Conservation (phyloP, 495 filamentous ascomycete species). For the Penicillium dipodomyicola region DNA sequence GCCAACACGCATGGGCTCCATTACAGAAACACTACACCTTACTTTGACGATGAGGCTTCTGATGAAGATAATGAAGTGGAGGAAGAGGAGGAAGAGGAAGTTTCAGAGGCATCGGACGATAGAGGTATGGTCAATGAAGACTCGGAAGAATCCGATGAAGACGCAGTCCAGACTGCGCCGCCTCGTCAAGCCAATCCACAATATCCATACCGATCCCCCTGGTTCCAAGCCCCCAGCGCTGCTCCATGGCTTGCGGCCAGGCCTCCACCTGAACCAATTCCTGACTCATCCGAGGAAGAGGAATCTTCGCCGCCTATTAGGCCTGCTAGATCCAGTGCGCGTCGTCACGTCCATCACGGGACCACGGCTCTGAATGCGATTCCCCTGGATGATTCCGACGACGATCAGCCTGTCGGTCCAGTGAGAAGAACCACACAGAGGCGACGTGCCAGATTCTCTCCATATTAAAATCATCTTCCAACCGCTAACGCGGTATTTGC, state of each 20-base stretch:
- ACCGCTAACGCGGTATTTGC: not conserved
- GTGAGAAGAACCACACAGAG: constrained; percentile 24
- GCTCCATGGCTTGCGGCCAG: constrained; percentile 7
- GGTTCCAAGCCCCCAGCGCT: not conserved
- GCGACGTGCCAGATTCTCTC: constrained; percentile 22
- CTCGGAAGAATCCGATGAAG: constrained; percentile 14
- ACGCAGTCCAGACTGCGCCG: not conserved
- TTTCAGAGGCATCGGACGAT: not conserved
- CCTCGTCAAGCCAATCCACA: not conserved
- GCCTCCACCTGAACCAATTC: not conserved
- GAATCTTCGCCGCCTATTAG: not conserved
- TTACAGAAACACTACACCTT: constrained; percentile 1
- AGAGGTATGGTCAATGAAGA: constrained; percentile 11
- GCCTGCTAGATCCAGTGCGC: not conserved
- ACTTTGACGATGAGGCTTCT: constrained; percentile 9
- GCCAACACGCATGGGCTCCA: not conserved
- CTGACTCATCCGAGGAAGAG: not conserved
- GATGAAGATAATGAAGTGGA: too few relatives aligned
- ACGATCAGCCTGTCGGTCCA: constrained; percentile 28
- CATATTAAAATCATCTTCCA: constrained; percentile 18
- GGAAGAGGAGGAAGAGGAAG: not conserved
- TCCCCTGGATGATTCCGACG: constrained; percentile 30
- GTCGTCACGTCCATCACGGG: not conserved
- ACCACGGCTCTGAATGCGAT: constrained; percentile 17
- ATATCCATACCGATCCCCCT: not conserved